Percentiles rank a stretch among this genome's conserved stretches.
Conservation (phyloP, 73 alveolate species). For the Paraurostyla sp. region DNA sequence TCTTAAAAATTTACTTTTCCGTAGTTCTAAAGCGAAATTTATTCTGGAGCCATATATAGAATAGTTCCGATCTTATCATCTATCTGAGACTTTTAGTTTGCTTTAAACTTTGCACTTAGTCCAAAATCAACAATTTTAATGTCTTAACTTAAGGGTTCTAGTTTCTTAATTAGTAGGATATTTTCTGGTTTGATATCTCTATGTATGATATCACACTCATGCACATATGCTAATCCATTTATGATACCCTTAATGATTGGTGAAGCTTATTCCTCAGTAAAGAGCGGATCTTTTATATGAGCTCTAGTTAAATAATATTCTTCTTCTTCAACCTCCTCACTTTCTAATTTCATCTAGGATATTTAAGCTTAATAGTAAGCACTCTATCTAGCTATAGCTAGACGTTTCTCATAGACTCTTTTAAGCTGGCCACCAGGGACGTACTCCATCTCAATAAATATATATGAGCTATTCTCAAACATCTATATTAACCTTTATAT, state of each 20-base stretch:
- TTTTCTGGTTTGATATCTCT: slow-evolving; percentile 66
- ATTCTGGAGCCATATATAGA: slow-evolving; percentile 65
- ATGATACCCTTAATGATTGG: slow-evolving; percentile 34
- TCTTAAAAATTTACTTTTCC: slow-evolving; percentile 39
- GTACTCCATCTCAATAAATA: slow-evolving; percentile 51
- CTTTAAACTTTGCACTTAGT: slow-evolving; percentile 57
- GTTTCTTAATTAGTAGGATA: background rate
- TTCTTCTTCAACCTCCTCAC: background rate
- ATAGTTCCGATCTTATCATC: slow-evolving; percentile 62
- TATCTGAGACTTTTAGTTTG: background rate
- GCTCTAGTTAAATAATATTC: background rate
- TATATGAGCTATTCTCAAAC: slow-evolving; percentile 30
- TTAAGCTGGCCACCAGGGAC: slow-evolving; percentile 40
- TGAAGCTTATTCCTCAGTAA: slow-evolving; percentile 53
- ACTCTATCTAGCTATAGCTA: background rate
- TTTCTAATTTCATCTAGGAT: background rate
- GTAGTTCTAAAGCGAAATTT: slow-evolving; percentile 42
- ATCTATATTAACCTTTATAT: background rate
- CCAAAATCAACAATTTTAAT: slow-evolving; percentile 61
- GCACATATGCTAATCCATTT: slow-evolving; percentile 27
- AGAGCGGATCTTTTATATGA: background rate
- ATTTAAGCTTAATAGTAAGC: background rate
- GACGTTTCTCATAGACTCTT: slow-evolving; percentile 26
- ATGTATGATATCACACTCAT: slow-evolving; percentile 34
- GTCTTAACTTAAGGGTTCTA: background rate